Conservation (phyloP, 345 rosid genomes). For the Populus davidiana region DNA sequence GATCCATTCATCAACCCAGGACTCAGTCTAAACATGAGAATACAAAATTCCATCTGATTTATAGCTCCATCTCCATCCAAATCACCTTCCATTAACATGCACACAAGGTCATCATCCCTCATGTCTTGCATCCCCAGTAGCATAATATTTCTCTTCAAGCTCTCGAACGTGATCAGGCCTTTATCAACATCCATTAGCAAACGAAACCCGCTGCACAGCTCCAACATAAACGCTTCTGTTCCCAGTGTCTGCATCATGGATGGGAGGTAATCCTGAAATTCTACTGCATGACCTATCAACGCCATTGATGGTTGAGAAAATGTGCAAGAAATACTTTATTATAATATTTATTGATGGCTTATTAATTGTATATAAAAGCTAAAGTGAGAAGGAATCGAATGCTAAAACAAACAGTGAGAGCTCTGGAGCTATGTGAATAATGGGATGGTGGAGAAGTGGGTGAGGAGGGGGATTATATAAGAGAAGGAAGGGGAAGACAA, state of each 20-base stretch:
- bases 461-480: conserved; percentile 22
- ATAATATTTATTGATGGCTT: background rate
- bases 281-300: conserved; percentile 21
- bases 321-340: background rate
- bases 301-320: conserved; percentile 14
- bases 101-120: conserved; percentile 53
- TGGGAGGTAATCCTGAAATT: conserved; percentile 58
- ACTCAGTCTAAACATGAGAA: conserved; percentile 64
- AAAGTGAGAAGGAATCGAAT: background rate
- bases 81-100: conserved; percentile 66
- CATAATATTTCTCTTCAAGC: conserved; percentile 60
- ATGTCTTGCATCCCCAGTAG: conserved; percentile 49
- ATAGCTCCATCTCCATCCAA: conserved; percentile 67
- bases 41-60: conserved; percentile 61
- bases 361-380: background rate
- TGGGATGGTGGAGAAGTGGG: background rate
- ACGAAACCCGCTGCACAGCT: conserved; percentile 56
- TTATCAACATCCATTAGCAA: conserved; percentile 58
- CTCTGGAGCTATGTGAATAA: background rate
- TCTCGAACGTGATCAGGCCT: conserved; percentile 62
- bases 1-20: conserved; percentile 49
- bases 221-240: conserved; percentile 49
- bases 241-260: conserved; percentile 56
- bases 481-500: background rate
- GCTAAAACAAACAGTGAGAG: background rate